Evolutionary conservation across 176 grass and related monocot genomes (phyloP).

Genomic region (Phyllostachys edulis): DNA sequence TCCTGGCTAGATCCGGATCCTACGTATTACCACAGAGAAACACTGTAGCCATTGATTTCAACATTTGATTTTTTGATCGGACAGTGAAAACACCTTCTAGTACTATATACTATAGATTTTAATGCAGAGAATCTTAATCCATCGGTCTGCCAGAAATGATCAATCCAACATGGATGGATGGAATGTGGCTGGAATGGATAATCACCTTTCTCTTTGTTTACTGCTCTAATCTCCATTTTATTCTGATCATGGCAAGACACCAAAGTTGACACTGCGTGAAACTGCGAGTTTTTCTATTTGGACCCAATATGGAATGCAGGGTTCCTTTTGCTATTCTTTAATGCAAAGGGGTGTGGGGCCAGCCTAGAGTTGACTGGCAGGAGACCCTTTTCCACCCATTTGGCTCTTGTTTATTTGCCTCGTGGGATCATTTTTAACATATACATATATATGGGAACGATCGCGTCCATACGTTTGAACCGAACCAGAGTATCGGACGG

Average conservation of each 20-base stretch:
- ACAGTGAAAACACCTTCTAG: too few species aligned
- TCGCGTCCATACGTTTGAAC: too few species aligned
- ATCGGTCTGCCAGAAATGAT: background rate
- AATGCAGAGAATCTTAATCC: too few species aligned
- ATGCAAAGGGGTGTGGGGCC: background rate
- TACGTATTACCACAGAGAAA: too few species aligned
- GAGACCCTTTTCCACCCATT: constrained; percentile 9
- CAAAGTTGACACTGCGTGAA: background rate
- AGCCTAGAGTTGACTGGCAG: constrained; percentile 45
- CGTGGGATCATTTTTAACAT: background rate
- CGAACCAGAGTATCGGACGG: too few species aligned
- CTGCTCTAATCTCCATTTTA: background rate
- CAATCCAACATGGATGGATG: background rate
- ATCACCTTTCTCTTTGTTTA: background rate
- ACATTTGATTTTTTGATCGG: too few species aligned
- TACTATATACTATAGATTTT: too few species aligned
- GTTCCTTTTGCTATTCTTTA: background rate
- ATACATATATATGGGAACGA: background rate
- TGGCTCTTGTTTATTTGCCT: background rate
- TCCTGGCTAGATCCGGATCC: too few species aligned
- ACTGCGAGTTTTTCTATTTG: background rate
- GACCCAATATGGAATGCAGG: constrained; percentile 12
- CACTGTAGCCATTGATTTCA: too few species aligned
- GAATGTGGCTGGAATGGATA: background rate
- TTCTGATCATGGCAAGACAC: background rate